Base-by-base conservation (phyloP, 2,329 filamentous ascomycete species). In the Ceratocystis harringtonii region DNA sequence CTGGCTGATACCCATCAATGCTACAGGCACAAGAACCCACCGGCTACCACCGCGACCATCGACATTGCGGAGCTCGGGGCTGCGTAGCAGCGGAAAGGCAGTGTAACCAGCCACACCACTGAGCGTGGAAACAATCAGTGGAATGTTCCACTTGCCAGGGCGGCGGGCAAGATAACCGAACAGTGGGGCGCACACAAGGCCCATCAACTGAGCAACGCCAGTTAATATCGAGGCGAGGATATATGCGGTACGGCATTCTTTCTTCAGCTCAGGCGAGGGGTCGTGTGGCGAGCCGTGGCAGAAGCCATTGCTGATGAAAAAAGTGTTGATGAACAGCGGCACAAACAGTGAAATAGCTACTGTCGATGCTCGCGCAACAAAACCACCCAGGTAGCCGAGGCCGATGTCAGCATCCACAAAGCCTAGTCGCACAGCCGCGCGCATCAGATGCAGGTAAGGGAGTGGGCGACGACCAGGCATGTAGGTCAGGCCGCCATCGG, bases 321-420 rank as follows among this genome's bases (percentile, higher is more conserved):
- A 96, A 28, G 90, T 86, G 73, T 97, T 97, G 70, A 96, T 85
- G 72, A 89, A 95, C 1, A 99, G 81, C 0, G 94, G 94, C 64
- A 99, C 88, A 76, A 97, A 99, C 5, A 97, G 82, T 0, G 90
- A 95, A 69, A 99, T 95, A 63, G 89, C 92, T 4, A 99, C 94
- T 0, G 91, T 96, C 0, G 92, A 96, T 6, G 94, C 92, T 65
- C 94, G 85, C 8, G 92, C 92, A 1, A 99, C 92, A 71, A 97
- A 96, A 1, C 94, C 94, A 68, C 92, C 94, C 0, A 97, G 78
- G 72, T 97, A 99, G 32, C 89, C 92, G 0, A 97, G 80, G 19
- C 85, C 86, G 68, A 99, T 95, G 70, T 88, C 83, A 8, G 84
- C 80, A 72, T 95, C 89, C 7, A 79, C 84, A 70, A 90, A 84